Conservation (phyloP, 805 yeast genomes). For the Nakazawaea ishiwadae region DNA sequence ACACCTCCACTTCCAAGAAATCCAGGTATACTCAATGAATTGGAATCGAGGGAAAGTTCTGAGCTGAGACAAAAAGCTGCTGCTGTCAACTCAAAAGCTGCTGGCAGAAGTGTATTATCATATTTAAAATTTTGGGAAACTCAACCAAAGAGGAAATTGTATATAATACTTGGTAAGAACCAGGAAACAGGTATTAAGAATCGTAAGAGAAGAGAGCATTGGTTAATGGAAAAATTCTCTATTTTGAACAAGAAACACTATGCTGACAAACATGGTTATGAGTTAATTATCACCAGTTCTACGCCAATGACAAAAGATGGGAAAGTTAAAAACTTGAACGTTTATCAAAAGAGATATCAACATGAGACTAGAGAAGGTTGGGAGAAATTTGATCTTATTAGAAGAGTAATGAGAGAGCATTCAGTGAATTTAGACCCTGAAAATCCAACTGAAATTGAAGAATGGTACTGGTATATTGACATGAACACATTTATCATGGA, state of each 20-base stretch:
- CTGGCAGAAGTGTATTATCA: no score
- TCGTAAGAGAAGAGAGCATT: slow-evolving; percentile 33
- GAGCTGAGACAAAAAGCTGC: neutral
- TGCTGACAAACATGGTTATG: slow-evolving; percentile 44
- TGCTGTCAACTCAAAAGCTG: no score
- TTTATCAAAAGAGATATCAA: slow-evolving; percentile 40
- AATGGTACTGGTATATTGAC: slow-evolving; percentile 40
- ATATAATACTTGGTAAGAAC: slow-evolving; percentile 34
- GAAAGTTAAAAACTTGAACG: slow-evolving; percentile 32
- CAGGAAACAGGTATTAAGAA: slow-evolving; percentile 34
- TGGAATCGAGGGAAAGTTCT: slow-evolving; percentile 5
- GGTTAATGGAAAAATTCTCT: slow-evolving; percentile 45
- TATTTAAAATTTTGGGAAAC: slow-evolving; percentile 1
- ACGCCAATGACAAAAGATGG: slow-evolving; percentile 18
- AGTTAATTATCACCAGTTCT: slow-evolving; percentile 31
- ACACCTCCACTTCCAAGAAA: slow-evolving; percentile 20
- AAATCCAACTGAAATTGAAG: slow-evolving; percentile 17
- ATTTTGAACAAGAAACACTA: slow-evolving; percentile 43
- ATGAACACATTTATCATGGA: slow-evolving; percentile 36
- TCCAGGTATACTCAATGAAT: slow-evolving; percentile 23
- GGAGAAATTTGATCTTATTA: slow-evolving; percentile 35
- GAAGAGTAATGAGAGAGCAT: slow-evolving; percentile 30
- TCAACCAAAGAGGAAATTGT: slow-evolving; percentile 26
- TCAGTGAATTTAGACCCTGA: slow-evolving; percentile 18
- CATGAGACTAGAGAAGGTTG: slow-evolving; percentile 45